Base-by-base conservation (phyloP, 2,329 filamentous ascomycete species). In the Lasiodiplodia sp. region DNA sequence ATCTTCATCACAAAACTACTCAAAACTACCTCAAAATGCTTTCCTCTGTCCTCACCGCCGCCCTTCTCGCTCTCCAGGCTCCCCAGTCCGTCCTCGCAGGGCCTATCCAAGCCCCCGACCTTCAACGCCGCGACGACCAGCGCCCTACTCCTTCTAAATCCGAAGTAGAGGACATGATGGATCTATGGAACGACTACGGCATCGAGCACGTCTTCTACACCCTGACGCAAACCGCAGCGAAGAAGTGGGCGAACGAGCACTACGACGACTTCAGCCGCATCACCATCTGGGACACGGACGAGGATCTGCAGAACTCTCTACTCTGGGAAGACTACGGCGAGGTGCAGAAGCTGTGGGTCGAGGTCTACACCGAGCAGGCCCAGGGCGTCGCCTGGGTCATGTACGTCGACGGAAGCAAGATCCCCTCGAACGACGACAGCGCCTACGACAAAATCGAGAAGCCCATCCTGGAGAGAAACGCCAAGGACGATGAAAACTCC, bases 291-390 rank as follows among this genome's bases (percentile, higher is more conserved):
- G 40, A n/a, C 6, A 47, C 40, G 40, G 40, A 47, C 18, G 7
- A n/a, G 6, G 5, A 21, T 3, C 18, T n/a, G 5, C 8, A 10
- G 5, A 10, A 47, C 18, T 1, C 2, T 2, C 5, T 3, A 1
- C 18, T 47, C 18, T 47, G 18, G 18, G 6, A 47, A 5, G 18
- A 47, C 40, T 5, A 16, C 7, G 7, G 18, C 18, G 18, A 47
- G 18, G 18, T 10, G 40, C 18, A n/a, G 18, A n/a, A n/a, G 18
- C 8, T 8, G 40, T 47, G 40, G 40, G 7, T 7, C 40, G 18
- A 2, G 11, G 40, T 16, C 18, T 47, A 7, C 40, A n/a, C 40
- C 18, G 12, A 47, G 7, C 18, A 47, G 18, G 44, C 44, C 16
- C 18, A n/a, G 18, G 44, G 44, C 7, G n/a, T 16, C 6, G 40